Evolutionary conservation across 495 filamentous ascomycete genomes (phyloP), one percentile per base, ranked within the genome.

Genomic region (Penicillium antarcticum): DNA sequence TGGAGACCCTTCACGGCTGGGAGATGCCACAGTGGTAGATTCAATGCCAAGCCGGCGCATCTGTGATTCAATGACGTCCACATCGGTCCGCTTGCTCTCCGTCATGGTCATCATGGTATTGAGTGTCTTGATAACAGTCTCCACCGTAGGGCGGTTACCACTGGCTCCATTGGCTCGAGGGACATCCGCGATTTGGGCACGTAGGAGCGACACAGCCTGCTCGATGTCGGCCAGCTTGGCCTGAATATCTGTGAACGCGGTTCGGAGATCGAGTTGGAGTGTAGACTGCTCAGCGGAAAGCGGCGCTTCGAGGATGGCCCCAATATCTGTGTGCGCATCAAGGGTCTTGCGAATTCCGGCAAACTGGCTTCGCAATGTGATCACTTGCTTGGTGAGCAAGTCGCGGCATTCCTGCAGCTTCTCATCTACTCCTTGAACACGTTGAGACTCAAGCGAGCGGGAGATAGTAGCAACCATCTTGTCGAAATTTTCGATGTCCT

Each of bases 31-130:
- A 1, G 75, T 73, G 0, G 75, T 63, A 4, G 87, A 64, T 47
- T 74, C 68, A 5, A 91, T 60, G 3, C 87, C 77, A 8, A 95
- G 73, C 43, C 81, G 85, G 23, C 83, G 80, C 73, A 97, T 85
- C 56, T 95, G 88, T 32, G 82, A 80, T 65, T 96, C 94, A 23
- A 97, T 77, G 10, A 95, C 81, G 66, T 95, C 89, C 41, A 97
- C 84, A 55, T 97, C 94, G 39, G 83, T 85, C 65, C 86, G 90
- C 62, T 85, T 87, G 68, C 85, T 85, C 73, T 96, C 88, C 0
- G 86, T 86, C 89, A 97, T 95, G 52, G 72, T 82, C 45, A 91
- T 97, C 82, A 99, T 88, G 48, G 94, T 96, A 45, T 74, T 74
- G 54, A 99, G 95, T 5, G 95, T 97, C 42, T 87, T 87, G 37